These are phyloP conservation scores for Solanum pennellii DNA, from an alignment of 257 asterid genomes.

Conservation along the genomic window DNA sequence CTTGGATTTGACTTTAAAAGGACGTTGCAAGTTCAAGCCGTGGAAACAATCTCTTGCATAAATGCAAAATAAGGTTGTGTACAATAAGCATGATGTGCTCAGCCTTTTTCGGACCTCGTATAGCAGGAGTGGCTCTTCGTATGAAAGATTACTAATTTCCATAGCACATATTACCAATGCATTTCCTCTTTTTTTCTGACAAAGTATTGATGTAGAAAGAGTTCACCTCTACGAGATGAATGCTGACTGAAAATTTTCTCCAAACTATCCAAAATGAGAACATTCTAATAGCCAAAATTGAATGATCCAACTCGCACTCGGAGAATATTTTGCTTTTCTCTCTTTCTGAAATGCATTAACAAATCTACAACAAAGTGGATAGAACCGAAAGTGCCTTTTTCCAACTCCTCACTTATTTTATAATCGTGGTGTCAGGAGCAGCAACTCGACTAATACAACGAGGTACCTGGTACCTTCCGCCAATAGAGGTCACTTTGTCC, in stretches of 20 bases:
- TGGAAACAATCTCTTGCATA: neutral
- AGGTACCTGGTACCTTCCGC: neutral
- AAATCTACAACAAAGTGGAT: neutral
- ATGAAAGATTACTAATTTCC: neutral
- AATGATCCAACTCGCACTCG: neutral
- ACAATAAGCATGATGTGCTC: neutral
- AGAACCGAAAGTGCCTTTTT: neutral
- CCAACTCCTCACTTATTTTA: neutral
- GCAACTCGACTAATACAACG: neutral
- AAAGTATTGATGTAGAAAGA: neutral
- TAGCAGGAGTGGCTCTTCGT: neutral
- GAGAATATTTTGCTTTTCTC: neutral
- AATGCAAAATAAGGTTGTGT: neutral
- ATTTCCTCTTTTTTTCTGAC: neutral
- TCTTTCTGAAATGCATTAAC: neutral
- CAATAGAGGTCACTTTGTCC: neutral
- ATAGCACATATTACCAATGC: neutral
- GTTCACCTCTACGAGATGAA: neutral
- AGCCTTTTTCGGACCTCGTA: neutral
- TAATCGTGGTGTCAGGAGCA: neutral
- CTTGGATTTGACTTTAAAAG: neutral
- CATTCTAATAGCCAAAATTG: neutral
- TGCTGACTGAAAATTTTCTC: neutral
- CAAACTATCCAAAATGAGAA: neutral
- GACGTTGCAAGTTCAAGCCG: neutral